A percentile compares a stretch with the other conserved stretches of the same genome.
Conservation (phyloP, 2,329 filamentous ascomycete genomes). For the Aspergillus thermomutatus region DNA sequence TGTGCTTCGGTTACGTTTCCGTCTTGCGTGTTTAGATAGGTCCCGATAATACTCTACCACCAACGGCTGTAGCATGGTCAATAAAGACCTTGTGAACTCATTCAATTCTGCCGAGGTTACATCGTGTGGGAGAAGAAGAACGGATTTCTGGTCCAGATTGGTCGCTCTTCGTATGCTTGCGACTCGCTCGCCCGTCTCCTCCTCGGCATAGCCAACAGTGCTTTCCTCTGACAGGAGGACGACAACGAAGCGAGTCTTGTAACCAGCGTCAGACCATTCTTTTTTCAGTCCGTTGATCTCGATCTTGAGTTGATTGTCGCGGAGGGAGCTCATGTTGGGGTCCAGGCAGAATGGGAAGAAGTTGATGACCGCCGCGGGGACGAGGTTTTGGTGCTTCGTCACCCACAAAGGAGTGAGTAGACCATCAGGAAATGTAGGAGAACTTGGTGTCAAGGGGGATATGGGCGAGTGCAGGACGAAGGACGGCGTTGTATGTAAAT, state of each 20-base stretch:
- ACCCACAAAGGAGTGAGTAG: conserved; percentile 80
- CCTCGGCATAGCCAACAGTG: conserved; percentile 55
- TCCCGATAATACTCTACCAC: conserved; percentile 91
- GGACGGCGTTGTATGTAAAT: conserved; percentile 45
- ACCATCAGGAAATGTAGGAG: conserved; percentile 83
- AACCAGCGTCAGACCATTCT: conserved; percentile 57
- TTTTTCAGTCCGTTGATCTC: conserved; percentile 78
- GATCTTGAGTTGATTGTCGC: conserved; percentile 82
- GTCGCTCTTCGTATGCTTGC: conserved; percentile 75
- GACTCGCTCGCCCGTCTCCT: conserved; percentile 70
- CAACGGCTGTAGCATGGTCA: conserved; percentile 68
- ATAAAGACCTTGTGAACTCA: conserved; percentile 68
- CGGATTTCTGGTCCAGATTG: conserved; percentile 74
- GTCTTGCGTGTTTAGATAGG: conserved; percentile 82
- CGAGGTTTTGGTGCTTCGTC: conserved; percentile 78
- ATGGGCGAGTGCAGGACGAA: conserved; percentile 81
- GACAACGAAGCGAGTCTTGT: conserved; percentile 73
- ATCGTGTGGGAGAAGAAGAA: conserved; percentile 79
- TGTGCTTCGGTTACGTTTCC: conserved; percentile 77
- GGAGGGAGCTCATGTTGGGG: conserved; percentile 67
- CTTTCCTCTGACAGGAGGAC: conserved; percentile 75
- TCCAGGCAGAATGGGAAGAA: conserved; percentile 78
- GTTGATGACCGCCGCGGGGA: conserved; percentile 76
- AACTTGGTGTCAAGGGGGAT: conserved; percentile 81
- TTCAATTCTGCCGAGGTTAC: conserved; percentile 68